phyloP scores from a whole-genome alignment of 306 rosid species.

The Ormosia emarginata region DNA sequence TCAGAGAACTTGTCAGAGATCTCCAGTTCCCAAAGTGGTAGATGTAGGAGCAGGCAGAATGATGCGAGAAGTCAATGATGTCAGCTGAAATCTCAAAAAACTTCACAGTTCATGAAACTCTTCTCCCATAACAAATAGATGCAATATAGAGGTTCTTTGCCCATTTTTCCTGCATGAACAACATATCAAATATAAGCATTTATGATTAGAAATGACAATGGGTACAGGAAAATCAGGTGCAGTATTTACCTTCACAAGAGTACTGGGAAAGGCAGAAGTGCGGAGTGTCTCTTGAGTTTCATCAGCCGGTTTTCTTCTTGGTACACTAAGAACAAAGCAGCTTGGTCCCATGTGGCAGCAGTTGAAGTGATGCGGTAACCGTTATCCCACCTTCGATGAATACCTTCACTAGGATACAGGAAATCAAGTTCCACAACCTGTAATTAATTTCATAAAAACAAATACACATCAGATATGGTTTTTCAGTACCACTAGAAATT shows the following conservation, averaged over 20 bases:
- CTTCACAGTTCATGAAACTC: constrained; percentile 54
- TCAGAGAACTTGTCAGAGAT: constrained; percentile 24
- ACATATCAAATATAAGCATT: constrained; percentile 17
- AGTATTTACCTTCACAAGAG: constrained; percentile 65
- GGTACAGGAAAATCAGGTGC: background rate
- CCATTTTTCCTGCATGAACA: constrained; percentile 73
- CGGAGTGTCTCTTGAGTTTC: constrained; percentile 88
- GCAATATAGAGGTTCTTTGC: constrained; percentile 80
- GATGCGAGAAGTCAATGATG: constrained; percentile 6
- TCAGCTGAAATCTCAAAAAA: constrained; percentile 17
- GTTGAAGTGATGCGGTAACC: constrained; percentile 78
- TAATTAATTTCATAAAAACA: background rate
- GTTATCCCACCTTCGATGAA: constrained; percentile 65
- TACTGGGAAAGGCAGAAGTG: constrained; percentile 78
- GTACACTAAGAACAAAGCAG: constrained; percentile 77
- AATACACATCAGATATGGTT: background rate
- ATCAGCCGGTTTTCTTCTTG: constrained; percentile 65
- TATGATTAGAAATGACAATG: background rate
- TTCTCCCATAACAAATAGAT: constrained; percentile 75
- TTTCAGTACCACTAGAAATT: background rate
- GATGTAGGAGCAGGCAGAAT: background rate
- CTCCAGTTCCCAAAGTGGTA: constrained; percentile 21
- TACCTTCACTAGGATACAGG: constrained; percentile 79
- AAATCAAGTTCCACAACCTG: constrained; percentile 84
- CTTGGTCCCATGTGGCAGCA: constrained; percentile 82